These are phyloP conservation scores for Sophora flavescens DNA, from an alignment of 306 rosid genomes.

Conservation along the genomic window DNA sequence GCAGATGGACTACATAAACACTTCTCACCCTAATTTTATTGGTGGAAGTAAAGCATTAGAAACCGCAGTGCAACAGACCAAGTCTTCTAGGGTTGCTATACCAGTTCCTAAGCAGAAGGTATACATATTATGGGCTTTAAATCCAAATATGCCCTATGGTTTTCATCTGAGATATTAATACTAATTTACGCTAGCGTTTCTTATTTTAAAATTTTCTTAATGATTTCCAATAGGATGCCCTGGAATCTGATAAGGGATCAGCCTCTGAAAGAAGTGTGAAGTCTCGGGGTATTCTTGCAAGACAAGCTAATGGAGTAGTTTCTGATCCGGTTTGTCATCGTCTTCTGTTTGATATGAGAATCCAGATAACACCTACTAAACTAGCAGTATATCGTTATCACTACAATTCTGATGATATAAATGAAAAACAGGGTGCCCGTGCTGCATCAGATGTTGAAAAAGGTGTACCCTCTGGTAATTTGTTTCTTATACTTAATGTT, in stretches of 20 bases:
- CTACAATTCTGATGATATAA: conserved; percentile 33
- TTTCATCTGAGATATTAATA: conserved; percentile 10
- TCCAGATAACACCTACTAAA: conserved; percentile 12
- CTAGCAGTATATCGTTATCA: conserved; percentile 22
- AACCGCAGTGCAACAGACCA: conserved; percentile 77
- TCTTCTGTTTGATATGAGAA: conserved; percentile 24
- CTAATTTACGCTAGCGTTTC: conserved; percentile 10
- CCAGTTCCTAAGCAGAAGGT: conserved; percentile 81
- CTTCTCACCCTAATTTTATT: conserved; percentile 96
- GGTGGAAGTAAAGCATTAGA: conserved; percentile 98
- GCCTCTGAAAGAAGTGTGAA: conserved; percentile 84
- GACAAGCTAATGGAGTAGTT: conserved; percentile 86
- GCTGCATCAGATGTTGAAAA: conserved; percentile 75
- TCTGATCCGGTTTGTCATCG: conserved; percentile 75
- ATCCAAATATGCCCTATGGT: conserved; percentile 36
- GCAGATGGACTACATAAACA: conserved; percentile 98
- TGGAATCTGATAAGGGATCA: conserved; percentile 81
- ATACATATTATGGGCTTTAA: conserved; percentile 27
- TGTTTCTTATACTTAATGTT: conserved; percentile 33
- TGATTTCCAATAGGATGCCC: conserved; percentile 68
- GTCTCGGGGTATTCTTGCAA: conserved; percentile 75
- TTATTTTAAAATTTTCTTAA: not conserved
- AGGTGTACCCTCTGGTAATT: conserved; percentile 71
- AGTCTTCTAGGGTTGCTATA: conserved; percentile 69
- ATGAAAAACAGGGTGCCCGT: conserved; percentile 70